phyloP scores from a whole-genome alignment of 1,284 basidiomycete genomes.

The Pseudozyma tsukubaensis region DNA sequence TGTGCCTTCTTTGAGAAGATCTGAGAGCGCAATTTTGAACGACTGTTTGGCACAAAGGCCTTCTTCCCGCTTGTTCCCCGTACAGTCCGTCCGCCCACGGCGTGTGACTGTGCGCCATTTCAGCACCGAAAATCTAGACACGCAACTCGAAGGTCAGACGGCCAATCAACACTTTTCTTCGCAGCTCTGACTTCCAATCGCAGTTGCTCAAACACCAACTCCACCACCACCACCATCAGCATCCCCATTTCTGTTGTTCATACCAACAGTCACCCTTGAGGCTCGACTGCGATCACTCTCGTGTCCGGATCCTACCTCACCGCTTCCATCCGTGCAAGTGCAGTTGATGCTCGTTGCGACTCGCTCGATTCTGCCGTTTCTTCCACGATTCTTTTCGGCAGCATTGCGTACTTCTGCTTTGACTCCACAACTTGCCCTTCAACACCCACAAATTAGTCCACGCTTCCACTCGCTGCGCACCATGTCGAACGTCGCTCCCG shows the following conservation, averaged over 20 bases:
- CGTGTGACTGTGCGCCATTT: no score
- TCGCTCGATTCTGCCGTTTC: constrained; percentile 30
- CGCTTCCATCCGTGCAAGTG: not conserved
- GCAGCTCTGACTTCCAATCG: not conserved
- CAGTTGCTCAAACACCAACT: not conserved
- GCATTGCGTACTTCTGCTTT: constrained; percentile 14
- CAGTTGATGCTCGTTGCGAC: constrained; percentile 38
- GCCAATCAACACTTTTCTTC: constrained; percentile 1
- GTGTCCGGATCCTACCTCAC: not conserved
- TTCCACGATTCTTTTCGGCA: constrained; percentile 25
- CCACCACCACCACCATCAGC: constrained; percentile 6
- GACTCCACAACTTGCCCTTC: no score
- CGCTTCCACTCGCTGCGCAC: constrained; percentile 10
- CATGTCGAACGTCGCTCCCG: constrained; percentile 41
- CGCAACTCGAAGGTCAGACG: not conserved
- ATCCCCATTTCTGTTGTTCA: not conserved
- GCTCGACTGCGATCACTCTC: constrained; percentile 11
- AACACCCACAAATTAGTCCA: no score
- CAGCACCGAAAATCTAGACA: no score
- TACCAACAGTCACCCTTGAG: not conserved
- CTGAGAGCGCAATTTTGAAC: no score
- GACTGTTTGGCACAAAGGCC: no score
- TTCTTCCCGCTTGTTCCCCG: no score
- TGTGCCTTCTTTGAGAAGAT: no score
- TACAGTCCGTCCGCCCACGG: constrained; percentile 3